These are phyloP conservation scores for Lactarius indigo DNA, from an alignment of 768 basidiomycete species.

Conservation along the genomic window DNA sequence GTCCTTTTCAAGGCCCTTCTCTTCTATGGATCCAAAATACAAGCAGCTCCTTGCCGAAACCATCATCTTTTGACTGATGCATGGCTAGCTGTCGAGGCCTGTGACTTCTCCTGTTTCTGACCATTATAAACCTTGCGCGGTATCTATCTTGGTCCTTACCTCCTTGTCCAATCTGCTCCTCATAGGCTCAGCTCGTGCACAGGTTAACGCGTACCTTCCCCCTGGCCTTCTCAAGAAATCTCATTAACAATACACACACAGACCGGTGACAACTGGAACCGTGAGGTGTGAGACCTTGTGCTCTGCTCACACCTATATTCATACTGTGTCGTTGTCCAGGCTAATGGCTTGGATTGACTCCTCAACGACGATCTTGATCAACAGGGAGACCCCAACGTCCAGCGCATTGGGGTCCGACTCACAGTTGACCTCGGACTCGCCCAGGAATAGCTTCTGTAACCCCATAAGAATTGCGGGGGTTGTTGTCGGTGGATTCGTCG, in stretches of 20 bases:
- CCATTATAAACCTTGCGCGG: neutral
- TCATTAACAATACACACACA: neutral
- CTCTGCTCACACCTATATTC: neutral
- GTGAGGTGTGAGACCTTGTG: slow-evolving; percentile 1
- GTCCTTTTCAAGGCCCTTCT: too few species aligned
- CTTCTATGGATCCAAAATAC: too few species aligned
- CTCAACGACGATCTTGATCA: neutral
- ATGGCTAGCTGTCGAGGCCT: too few species aligned
- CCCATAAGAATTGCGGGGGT: slow-evolving; percentile 63
- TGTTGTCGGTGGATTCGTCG: slow-evolving; percentile 51
- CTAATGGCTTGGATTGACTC: neutral
- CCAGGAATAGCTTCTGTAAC: slow-evolving; percentile 26
- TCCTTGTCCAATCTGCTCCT: neutral
- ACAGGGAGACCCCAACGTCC: neutral
- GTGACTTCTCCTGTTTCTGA: neutral
- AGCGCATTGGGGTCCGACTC: neutral
- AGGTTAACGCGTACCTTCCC: slow-evolving; percentile 10
- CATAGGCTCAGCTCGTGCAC: neutral
- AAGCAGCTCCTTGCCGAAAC: too few species aligned
- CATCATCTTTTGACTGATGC: too few species aligned
- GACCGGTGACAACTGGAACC: slow-evolving; percentile 14
- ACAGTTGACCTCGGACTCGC: neutral
- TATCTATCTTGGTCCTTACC: neutral
- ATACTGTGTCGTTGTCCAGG: neutral
- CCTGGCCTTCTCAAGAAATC: neutral